Conservation (phyloP, 495 filamentous ascomycete species). For the Hypoxylon perforatum region DNA sequence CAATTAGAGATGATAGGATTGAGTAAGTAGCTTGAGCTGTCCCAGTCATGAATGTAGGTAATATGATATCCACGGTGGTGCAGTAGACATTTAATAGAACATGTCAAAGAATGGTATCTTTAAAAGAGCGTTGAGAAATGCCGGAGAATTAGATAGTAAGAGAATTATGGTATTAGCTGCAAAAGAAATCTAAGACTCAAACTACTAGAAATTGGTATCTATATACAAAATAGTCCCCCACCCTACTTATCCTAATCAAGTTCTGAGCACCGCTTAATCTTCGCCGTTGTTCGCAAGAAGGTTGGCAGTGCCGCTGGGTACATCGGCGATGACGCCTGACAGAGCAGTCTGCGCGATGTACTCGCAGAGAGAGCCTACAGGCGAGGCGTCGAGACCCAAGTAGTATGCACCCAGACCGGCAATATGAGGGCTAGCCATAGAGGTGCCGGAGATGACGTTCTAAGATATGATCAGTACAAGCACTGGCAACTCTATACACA, state of each 20-base stretch:
- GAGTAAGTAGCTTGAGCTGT: too few species aligned
- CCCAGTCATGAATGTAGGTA: too few species aligned
- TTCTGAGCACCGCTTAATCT: slow-evolving; percentile 17
- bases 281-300: slow-evolving; percentile 62
- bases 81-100: too few species aligned
- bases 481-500: slow-evolving; percentile 23
- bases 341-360: slow-evolving; percentile 54
- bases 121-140: too few species aligned
- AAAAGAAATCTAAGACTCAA: too few species aligned
- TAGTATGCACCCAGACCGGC: slow-evolving; percentile 65
- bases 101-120: too few species aligned
- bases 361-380: slow-evolving; percentile 48
- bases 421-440: slow-evolving; percentile 68
- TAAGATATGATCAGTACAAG: slow-evolving; percentile 14
- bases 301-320: slow-evolving; percentile 59
- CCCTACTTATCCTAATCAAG: too few species aligned
- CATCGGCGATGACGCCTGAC: slow-evolving; percentile 45
- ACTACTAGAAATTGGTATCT: background rate
- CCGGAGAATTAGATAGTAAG: too few species aligned
- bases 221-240: background rate
- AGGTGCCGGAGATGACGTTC: slow-evolving; percentile 69
- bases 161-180: too few species aligned
- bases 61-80: too few species aligned
- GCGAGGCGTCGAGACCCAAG: slow-evolving; percentile 52
- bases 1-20: too few species aligned